Evolutionary conservation across 2,329 filamentous ascomycete genomes (phyloP), one percentile per base, ranked within the genome.

Genomic region (Cryphonectria carpinicola): DNA sequence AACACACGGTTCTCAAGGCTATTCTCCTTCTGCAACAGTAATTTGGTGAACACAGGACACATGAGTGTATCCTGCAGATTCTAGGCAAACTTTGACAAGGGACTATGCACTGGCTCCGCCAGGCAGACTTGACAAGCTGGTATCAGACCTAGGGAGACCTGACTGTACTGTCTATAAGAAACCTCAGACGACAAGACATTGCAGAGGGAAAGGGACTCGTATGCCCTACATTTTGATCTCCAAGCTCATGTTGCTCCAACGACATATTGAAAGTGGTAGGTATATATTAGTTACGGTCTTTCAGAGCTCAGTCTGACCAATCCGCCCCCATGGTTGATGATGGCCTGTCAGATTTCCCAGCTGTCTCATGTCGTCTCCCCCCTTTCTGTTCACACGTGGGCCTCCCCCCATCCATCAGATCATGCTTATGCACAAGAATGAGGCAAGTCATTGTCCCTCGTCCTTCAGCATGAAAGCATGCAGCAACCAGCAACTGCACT

Each of bases 221-320:
- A 28, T 35, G 25, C 54, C 25, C 13, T 32, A 14, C 54, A 58
- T 35, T 17, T 14, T 32, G n/a, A 19, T 32, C 3, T 58, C 54
- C 28, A 58, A 32, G 28, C 54, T 58, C 28, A 58, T 28, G 1
- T 58, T 32, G 6, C 54, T 19, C 13, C 28, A 58, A 10, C 19
- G 58, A 61, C 13, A 52, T 39, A 22, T 25, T 32, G 39, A n/a
- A 70, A 43, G 58, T 71, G 56, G 62, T 63, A 58, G 65, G 46
- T 72, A 66, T 67, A 67, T 70, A 72, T 71, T 71, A 72, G 58
- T 67, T 61, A 67, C 70, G 65, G 68, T 67, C 43, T 62, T 39
- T 41, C 35, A 60, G 41, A 49, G 37, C 65, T 35, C 32, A 62
- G 65, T 35, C 61, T 56, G 17, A 70, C 46, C 54, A 32, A 43